Evolutionary conservation across 2,329 filamentous ascomycete genomes (phyloP).

Genomic region (Cryphonectria japonica): DNA sequence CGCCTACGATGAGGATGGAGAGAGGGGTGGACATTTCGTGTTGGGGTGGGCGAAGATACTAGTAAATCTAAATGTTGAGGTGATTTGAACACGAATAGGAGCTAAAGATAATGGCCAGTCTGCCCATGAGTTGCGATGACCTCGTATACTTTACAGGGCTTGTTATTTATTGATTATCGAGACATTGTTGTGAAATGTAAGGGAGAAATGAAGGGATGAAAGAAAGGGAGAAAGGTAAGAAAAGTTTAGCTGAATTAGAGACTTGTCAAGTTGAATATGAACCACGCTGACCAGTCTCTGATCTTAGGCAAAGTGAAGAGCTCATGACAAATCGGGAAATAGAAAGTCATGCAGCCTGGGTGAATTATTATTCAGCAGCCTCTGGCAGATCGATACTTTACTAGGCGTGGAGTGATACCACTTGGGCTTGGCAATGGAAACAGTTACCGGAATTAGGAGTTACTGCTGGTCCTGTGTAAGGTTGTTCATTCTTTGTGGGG

Average conservation of each 20-base stretch:
- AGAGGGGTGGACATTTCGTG: slow-evolving; percentile 8
- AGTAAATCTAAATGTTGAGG: too few species aligned
- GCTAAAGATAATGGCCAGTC: too few species aligned
- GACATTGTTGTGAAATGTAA: too few species aligned
- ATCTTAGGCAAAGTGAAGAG: neutral
- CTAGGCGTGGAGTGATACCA: neutral
- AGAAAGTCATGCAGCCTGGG: neutral
- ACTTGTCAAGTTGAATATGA: neutral
- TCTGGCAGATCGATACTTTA: neutral
- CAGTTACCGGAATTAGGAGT: neutral
- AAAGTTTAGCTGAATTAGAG: too few species aligned
- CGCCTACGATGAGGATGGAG: slow-evolving; percentile 63
- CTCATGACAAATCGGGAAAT: neutral
- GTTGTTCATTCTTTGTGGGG: neutral
- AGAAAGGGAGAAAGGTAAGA: too few species aligned
- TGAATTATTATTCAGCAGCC: neutral
- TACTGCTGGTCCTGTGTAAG: neutral
- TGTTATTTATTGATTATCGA: too few species aligned
- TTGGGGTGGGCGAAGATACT: neutral
- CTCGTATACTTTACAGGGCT: too few species aligned
- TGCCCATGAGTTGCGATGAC: too few species aligned
- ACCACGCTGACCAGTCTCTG: neutral
- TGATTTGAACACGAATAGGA: neutral
- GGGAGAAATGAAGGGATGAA: too few species aligned
- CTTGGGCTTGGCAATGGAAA: neutral